Base-by-base conservation (phyloP, 1,139 yeast genomes). In the Candida tetrigidarum region DNA sequence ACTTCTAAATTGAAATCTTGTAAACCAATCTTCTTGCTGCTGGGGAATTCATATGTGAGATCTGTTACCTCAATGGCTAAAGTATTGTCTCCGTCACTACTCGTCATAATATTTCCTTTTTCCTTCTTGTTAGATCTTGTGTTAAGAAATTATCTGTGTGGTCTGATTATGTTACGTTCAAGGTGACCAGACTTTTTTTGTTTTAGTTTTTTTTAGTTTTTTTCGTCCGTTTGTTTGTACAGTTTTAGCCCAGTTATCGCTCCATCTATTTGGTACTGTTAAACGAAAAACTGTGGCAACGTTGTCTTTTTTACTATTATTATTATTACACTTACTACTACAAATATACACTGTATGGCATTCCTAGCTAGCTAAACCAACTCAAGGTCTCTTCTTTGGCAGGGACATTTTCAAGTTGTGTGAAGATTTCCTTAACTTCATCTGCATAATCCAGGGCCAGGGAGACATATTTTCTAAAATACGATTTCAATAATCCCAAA, bases 41-140 rank as follows among this genome's bases (percentile, higher is more conserved):
- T 64, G 0, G 88, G 81, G 59, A 88, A 93, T 39, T 78, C 81
- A 63, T 91, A 93, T 2, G 85, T 80, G 42, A 93, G 72, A 43
- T 81, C 66, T 11, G 71, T 69, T 1, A 95, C 85, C 54, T 80
- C 84, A 22, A 91, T 81, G 43, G 93, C 89, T 22, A 63, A 50
- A 4, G 67, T 49, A 14, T 41, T 41, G 34, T 55, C 60, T 6
- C 19, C 18, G 16, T 6, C 32, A 9, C 25, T 16, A 10, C n/a
- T 22, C 9, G 43, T 32, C 43, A 40, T 40, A 26, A 2, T 33
- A n/a, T 4, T n/a, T 12, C 3, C 10, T 25, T 5, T n/a, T 25
- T 25, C 12, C 5, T 23, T 23, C 5, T 23, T 23, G 11, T 23
- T 4, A 23, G n/a, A n/a, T n/a, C n/a, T n/a, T n/a, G n/a, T n/a